Conservation (phyloP, 2,329 filamentous ascomycete genomes). For the Emydomyces testavorans region DNA sequence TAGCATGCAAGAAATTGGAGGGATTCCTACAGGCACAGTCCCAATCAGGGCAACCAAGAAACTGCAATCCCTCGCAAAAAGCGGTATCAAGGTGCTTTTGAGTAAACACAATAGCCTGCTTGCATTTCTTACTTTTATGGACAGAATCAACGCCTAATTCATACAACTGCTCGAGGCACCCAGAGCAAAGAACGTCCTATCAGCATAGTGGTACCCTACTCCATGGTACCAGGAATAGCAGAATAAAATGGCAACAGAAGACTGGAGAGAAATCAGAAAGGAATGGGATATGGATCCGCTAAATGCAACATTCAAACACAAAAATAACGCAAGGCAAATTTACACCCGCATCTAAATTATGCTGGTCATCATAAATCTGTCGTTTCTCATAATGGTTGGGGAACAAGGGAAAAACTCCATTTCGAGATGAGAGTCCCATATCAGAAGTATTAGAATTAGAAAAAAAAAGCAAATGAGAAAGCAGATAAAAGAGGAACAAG, state of each 20-base stretch:
- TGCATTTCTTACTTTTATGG: no score
- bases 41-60: no score
- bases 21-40: no score
- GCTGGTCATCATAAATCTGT: slow-evolving; percentile 2
- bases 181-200: not conserved
- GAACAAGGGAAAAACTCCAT: not conserved
- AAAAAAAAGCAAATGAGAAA: not conserved
- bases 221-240: not conserved
- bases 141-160: no score
- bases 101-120: no score
- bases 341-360: not conserved
- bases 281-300: not conserved
- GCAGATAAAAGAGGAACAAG: not conserved
- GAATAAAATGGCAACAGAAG: not conserved
- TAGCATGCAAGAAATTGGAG: no score
- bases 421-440: not conserved
- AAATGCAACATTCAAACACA: not conserved
- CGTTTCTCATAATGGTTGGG: slow-evolving; percentile 9
- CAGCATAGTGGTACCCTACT: no score
- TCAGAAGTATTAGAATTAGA: not conserved
- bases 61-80: no score
- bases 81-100: no score
- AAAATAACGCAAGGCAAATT: not conserved
- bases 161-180: no score
- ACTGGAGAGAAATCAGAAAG: not conserved